phyloP scores from a whole-genome alignment of 2,329 filamentous ascomycete genomes.

The Microcyclosporella mali region DNA sequence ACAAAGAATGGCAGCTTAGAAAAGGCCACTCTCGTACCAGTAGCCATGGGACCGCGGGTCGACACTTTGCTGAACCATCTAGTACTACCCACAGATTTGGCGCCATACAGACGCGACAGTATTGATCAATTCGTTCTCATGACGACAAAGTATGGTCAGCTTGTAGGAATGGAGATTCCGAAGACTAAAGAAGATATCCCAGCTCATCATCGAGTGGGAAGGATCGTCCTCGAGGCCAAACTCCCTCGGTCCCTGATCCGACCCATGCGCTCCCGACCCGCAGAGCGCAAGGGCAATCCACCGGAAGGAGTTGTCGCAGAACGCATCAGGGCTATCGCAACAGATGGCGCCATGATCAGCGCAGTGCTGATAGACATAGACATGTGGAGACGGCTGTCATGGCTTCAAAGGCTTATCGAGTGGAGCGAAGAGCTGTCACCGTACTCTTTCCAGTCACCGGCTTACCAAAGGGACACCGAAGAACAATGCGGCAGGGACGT shows the following conservation, averaged over 20 bases:
- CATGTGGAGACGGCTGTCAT: constrained; percentile 62
- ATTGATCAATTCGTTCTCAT: constrained; percentile 14
- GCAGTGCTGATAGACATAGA: constrained; percentile 60
- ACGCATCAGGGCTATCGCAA: constrained; percentile 45
- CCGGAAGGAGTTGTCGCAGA: constrained; percentile 38
- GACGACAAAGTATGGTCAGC: constrained; percentile 19
- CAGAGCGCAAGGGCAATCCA: constrained; percentile 32
- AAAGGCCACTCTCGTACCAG: constrained; percentile 23
- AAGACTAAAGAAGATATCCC: constrained; percentile 5
- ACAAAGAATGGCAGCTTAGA: constrained; percentile 21
- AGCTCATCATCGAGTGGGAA: constrained; percentile 15
- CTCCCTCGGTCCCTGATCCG: constrained; percentile 39
- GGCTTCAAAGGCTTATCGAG: constrained; percentile 61
- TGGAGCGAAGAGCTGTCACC: constrained; percentile 30
- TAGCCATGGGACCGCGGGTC: constrained; percentile 18
- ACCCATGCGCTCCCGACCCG: constrained; percentile 42
- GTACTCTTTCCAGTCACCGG: constrained; percentile 12
- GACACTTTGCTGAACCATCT: constrained; percentile 22
- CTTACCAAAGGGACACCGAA: constrained; percentile 12
- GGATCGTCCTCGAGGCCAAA: constrained; percentile 37
- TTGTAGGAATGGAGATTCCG: constrained; percentile 24
- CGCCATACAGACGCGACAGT: neutral
- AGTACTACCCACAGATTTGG: constrained; percentile 8
- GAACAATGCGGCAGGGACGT: constrained; percentile 10
- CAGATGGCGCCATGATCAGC: constrained; percentile 47